Evolutionary conservation across 495 filamentous ascomycete species (phyloP).

Genomic region (Pseudevernia furfuracea): DNA sequence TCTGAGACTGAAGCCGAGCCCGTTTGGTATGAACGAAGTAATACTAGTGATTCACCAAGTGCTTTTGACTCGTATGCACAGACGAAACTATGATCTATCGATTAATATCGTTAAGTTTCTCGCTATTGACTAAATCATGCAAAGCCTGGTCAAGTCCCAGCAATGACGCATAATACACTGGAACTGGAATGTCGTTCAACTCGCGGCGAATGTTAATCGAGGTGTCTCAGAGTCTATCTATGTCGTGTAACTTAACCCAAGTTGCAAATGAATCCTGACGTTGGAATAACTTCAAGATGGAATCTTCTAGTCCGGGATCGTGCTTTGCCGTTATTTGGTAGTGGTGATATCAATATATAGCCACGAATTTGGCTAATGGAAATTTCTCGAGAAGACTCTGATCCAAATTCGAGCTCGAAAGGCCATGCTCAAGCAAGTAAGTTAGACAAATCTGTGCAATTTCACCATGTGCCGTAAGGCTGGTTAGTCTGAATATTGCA

Average conservation of each 20-base stretch:
- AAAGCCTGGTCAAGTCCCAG: not conserved
- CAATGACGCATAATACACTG: not conserved
- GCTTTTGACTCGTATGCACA: slow-evolving; percentile 3
- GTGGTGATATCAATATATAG: slow-evolving; percentile 28
- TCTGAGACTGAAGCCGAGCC: no score
- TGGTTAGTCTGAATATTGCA: slow-evolving; percentile 24
- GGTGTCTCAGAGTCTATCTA: no score
- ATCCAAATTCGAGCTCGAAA: slow-evolving; percentile 18
- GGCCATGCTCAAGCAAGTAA: slow-evolving; percentile 31
- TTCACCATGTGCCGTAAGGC: slow-evolving; percentile 25
- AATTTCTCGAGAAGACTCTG: slow-evolving; percentile 20
- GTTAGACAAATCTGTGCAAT: slow-evolving; percentile 31
- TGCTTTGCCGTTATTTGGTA: slow-evolving; percentile 10
- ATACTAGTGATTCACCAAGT: slow-evolving; percentile 4
- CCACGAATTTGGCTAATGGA: slow-evolving; percentile 30
- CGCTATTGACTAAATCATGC: not conserved
- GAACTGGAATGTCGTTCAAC: not conserved
- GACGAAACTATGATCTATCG: slow-evolving; percentile 6
- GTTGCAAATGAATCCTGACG: slow-evolving; percentile 16
- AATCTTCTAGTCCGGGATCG: not conserved
- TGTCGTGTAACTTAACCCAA: slow-evolving; percentile 21
- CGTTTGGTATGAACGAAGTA: slow-evolving; percentile 1
- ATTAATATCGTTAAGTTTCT: not conserved
- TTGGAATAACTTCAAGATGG: slow-evolving; percentile 19
- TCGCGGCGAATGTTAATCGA: no score